These are phyloP conservation scores for Epichloe hybrida DNA, from an alignment of 2,329 filamentous ascomycete species.

Conservation along the genomic window DNA sequence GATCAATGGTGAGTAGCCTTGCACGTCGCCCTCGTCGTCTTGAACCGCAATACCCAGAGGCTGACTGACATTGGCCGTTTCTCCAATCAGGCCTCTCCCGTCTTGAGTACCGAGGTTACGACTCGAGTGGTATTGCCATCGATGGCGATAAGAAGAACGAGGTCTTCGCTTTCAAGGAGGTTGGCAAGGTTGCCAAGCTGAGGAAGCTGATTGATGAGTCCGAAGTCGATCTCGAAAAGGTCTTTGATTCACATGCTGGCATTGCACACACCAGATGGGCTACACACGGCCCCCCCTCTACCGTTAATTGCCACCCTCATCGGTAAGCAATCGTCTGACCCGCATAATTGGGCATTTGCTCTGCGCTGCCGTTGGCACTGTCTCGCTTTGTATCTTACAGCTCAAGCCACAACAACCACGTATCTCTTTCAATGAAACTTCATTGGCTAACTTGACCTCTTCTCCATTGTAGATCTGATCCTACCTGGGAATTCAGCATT, in stretches of 20 bases:
- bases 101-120: constrained; percentile 97
- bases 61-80: constrained; percentile 11
- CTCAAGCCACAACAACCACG: neutral
- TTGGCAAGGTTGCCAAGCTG: constrained; percentile 96
- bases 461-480: constrained; percentile 59
- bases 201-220: constrained; percentile 80
- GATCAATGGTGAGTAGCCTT: constrained; percentile 63
- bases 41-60: neutral
- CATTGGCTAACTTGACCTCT: constrained; percentile 6
- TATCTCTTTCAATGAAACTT: neutral
- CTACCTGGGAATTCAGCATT: constrained; percentile 88
- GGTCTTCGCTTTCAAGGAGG: constrained; percentile 95
- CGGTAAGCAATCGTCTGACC: constrained; percentile 43
- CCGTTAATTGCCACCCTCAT: constrained; percentile 95
- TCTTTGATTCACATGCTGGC: constrained; percentile 95
- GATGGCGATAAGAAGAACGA: constrained; percentile 99
- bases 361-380: too few relatives aligned
- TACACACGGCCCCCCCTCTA: constrained; percentile 88
- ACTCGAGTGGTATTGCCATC: constrained; percentile 88
- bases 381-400: too few relatives aligned
- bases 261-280: constrained; percentile 99
- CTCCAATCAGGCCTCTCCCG: constrained; percentile 62
- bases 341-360: too few relatives aligned
- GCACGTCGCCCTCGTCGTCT: neutral
- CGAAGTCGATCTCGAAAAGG: constrained; percentile 75